Evolutionary conservation across 352 stramenopile genomes (phyloP), one percentile per base, ranked within the genome.

Genomic region (Phytophthora pini): DNA sequence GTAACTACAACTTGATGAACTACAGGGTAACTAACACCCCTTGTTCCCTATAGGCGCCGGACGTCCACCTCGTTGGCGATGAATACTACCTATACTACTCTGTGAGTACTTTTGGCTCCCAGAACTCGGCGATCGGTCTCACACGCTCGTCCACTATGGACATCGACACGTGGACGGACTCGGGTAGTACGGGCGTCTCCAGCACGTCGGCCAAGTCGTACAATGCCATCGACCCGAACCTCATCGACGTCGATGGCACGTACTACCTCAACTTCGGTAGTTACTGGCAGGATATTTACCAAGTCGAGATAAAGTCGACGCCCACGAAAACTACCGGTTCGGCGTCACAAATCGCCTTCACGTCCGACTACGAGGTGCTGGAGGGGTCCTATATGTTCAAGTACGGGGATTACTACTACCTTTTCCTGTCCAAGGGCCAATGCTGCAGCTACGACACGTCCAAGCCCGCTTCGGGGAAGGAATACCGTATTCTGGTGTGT

Each of bases 1-100:
- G 46, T 13, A n/a, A 8, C 11, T 9, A 43, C 12, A 20, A 10
- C 13, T 10, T 22, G 13, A 43, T 43, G 38, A 10, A 43, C 13
- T n/a, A 2, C 3, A 22, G 0, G 15, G 7, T 43, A 43, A n/a
- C 6, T n/a, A 43, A 43, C n/a, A 11, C 5, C 4, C 38, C 7
- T 27, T 20, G 12, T 24, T 41, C n/a, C 39, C 15, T 72, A 4
- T 52, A 70, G 65, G 72, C 76, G 4, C 76, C 78, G 2, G 75
- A 82, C 29, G 61, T 87, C 8, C 63, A 69, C 49, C 49, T 72
- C 17, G 51, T 84, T 10, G 75, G 67, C 15, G 65, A 79, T 56
- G 68, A 62, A 32, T 87, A 82, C 72, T 84, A 87, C 47, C 65
- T 87, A n/a, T 82, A 84, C 65, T 84, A 84, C 50, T 72, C 76